Evolutionary conservation across 139 green algal genomes (phyloP), one percentile per base, ranked within the genome.

Genomic region (Protoeuglena noctilucae): DNA sequence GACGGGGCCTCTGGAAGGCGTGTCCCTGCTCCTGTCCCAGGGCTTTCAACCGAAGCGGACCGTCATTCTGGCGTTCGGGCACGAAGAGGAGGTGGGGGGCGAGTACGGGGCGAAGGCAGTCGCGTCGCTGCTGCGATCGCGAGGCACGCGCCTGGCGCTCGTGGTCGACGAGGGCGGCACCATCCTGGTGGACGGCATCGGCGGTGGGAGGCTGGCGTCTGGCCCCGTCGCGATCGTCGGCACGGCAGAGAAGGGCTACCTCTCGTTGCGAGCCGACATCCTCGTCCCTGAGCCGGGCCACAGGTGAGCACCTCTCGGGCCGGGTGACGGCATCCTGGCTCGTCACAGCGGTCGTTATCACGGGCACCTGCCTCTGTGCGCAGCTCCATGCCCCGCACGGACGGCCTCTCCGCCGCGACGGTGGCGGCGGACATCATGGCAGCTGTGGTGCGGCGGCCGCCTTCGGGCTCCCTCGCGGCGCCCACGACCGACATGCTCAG

Each of bases 31-130:
- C 25, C 49, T 87, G 29, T 21, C 27, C 14, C 18, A 57, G 34
- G 50, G 69, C 14, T 57, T 65, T 9, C 3, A 45, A 40, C 64
- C 81, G 4, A 18, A 53, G 25, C 66, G 81, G 21, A 83, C 73
- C 5, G 17, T 90, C 19, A 51, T 76, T 2, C 51, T 90, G 16
- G 80, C 66, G 0, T 76, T 90, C 48, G 81, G 81, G 4, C 81
- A 89, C 48, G 81, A 89, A 50, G 81, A 90, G 69, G 80, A 89
- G 58, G 66, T 83, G 18, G 73, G 74, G 0, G 81, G 80, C 1
- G 45, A 47, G 1, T 4, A 51, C 19, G 80, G 80, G 26, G 74
- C 70, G 18, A 51, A 26, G 29, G 26, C n/a, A 3, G 72, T 81
- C 0, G 69, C 75, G 1, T 46, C 52, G 12, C 55, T 71, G 30